These are phyloP conservation scores for Smittium mucronatum DNA, from an alignment of 371 early-diverging fungal genomes.

Conservation along the genomic window DNA sequence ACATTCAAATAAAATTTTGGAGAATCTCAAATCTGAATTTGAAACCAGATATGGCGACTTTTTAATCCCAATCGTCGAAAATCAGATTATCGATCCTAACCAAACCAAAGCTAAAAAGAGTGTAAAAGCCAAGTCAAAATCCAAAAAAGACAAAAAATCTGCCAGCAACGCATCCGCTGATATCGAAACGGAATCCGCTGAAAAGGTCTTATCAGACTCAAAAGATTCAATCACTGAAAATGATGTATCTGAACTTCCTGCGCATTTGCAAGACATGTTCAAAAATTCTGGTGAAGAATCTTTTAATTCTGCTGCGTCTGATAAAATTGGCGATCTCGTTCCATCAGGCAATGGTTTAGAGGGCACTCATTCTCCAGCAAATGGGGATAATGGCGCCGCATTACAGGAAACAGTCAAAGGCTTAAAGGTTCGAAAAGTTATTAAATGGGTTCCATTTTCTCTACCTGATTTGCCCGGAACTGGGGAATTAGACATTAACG, in stretches of 20 bases:
- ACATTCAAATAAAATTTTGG: constrained; percentile 75
- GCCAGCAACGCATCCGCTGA: background rate
- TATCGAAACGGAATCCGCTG: background rate
- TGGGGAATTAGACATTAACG: constrained; percentile 72
- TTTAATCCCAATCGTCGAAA: constrained; percentile 40
- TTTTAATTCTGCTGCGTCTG: background rate
- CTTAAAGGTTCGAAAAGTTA: constrained; percentile 12
- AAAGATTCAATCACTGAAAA: background rate
- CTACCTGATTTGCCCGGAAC: constrained; percentile 62
- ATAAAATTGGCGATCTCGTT: constrained; percentile 7
- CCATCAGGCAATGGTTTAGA: constrained; percentile 2
- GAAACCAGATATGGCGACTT: constrained; percentile 63
- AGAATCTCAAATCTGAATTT: constrained; percentile 69
- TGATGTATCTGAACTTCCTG: background rate
- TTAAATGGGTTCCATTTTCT: constrained; percentile 33
- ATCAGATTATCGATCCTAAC: background rate
- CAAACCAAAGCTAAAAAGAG: background rate
- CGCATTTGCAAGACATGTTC: background rate
- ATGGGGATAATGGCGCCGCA: constrained; percentile 12
- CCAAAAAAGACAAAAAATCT: background rate
- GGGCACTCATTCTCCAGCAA: constrained; percentile 11
- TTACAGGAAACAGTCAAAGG: background rate
- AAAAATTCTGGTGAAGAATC: constrained; percentile 9
- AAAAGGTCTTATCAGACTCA: constrained; percentile 12
- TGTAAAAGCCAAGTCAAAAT: too few species aligned